These are phyloP conservation scores for Carex myosuroides DNA, from an alignment of 176 grass and related monocot genomes.

Conservation along the genomic window DNA sequence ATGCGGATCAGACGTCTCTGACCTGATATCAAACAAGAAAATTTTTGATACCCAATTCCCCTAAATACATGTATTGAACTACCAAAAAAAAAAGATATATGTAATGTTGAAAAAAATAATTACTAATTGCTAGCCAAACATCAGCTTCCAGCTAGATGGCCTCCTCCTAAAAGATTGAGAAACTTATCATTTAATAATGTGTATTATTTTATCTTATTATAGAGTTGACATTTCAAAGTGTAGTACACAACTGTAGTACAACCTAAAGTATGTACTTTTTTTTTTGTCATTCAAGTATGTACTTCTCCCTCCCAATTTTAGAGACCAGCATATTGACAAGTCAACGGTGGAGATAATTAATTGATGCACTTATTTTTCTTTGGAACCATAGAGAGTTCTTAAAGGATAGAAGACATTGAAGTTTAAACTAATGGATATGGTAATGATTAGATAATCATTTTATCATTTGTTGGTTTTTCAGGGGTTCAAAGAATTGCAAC, in stretches of 20 bases:
- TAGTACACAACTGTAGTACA: slow-evolving; percentile 2
- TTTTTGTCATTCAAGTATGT: no score
- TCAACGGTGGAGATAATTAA: not conserved
- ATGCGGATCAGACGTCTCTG: no score
- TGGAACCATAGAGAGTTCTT: not conserved
- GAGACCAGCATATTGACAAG: not conserved
- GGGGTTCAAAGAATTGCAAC: not conserved
- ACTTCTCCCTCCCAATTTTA: not conserved
- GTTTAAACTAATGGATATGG: not conserved
- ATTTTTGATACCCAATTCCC: no score
- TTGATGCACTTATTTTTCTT: not conserved
- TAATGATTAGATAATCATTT: not conserved
- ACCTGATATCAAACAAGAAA: no score
- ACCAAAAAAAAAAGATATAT: not conserved
- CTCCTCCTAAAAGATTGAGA: not conserved
- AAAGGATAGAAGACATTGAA: not conserved
- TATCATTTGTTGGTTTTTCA: not conserved
- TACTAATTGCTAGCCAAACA: not conserved
- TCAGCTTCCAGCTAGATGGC: not conserved
- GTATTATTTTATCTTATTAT: not conserved
- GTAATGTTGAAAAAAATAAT: not conserved
- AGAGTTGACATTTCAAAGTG: slow-evolving; percentile 13
- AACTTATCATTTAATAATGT: not conserved
- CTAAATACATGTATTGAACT: not conserved
- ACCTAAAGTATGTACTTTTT: not conserved